Evolutionary conservation across 352 stramenopile genomes (phyloP), one percentile per base, ranked within the genome.

Genomic region (Globisporangium middletonii): DNA sequence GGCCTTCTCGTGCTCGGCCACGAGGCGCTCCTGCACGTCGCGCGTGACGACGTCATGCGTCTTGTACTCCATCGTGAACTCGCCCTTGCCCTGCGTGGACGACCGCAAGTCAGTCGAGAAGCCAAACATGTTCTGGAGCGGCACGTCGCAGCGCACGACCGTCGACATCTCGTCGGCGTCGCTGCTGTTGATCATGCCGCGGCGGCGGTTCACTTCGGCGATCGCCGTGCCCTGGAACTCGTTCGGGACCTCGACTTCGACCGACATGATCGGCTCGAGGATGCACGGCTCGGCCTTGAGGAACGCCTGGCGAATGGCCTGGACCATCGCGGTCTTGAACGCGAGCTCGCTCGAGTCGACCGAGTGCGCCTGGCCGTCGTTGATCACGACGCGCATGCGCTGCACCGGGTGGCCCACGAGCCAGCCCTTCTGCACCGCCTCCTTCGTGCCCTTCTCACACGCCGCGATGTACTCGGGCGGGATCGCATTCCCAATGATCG

Each of bases 11-110:
- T 98, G 96, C 68, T 98, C 95, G 37, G 83, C 85, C 69, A 98
- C 81, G 54, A 99, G 80, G 60, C 98, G 95, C 59, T 98, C 90
- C 79, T 98, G 94, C 50, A 90, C 76, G 71, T 98, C 92, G 63
- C 82, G 82, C 57, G 89, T 86, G 38, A 99, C 96, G 49, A 95
- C 72, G 56, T 86, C 85, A 76, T 99, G 96, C 16, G 92, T 91
- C 68, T 98, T 97, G 89, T 99, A 99, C 77, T 99, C 97, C 97
- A 99, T 99, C 28, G 95, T 98, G 72, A 99, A 99, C 77, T 99
- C 97, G 62, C 97, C 97, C 83, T 99, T 98, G 62, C 94, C 96
- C 77, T 98, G 94, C 55, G 95, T 98, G 26, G 92, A 87, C 64
- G 94, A 98, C 51, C 96, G 83, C 53, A 99, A 62, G 61, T 98